Percentiles rank a stretch among this genome's conserved stretches.
These are phyloP conservation scores for Dryas octopetala DNA, from an alignment of 306 rosid species.

Conservation along the genomic window DNA sequence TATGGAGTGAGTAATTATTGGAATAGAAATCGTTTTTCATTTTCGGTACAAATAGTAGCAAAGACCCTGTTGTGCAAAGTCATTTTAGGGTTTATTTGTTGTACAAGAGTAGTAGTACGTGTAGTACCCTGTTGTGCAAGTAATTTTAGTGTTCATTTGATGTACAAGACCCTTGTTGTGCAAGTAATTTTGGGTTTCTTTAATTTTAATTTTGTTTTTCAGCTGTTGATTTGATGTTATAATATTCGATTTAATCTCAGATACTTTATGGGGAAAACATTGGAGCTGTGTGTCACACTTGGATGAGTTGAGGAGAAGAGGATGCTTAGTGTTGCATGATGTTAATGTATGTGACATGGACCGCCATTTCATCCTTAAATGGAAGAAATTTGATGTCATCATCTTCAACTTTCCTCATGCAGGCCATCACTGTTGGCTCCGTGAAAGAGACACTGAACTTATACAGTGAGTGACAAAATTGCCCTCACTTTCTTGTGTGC, in stretches of 20 bases:
- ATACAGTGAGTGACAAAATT: constrained; percentile 13
- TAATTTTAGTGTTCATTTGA: not conserved
- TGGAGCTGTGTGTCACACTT: not conserved
- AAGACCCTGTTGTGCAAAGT: not conserved
- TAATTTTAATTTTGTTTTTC: not conserved
- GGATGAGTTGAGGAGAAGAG: constrained; percentile 19
- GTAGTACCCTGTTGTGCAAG: not conserved
- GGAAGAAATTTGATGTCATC: constrained; percentile 25
- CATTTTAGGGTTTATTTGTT: not conserved
- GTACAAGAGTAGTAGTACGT: not conserved
- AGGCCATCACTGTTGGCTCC: constrained; percentile 21
- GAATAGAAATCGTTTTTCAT: not conserved
- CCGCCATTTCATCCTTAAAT: not conserved
- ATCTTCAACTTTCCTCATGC: constrained; percentile 41
- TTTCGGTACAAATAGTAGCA: not conserved
- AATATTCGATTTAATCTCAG: not conserved
- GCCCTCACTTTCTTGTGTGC: too few relatives aligned
- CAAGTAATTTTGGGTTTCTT: not conserved
- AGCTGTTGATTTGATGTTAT: not conserved
- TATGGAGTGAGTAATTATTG: too few relatives aligned
- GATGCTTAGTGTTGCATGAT: constrained; percentile 27
- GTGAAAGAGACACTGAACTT: constrained; percentile 3
- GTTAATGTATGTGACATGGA: constrained; percentile 24
- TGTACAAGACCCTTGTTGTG: not conserved
- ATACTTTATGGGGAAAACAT: not conserved